Evolutionary conservation across 805 yeast species (phyloP), one percentile per base, ranked within the genome.

Genomic region (Starmerella sp.): DNA sequence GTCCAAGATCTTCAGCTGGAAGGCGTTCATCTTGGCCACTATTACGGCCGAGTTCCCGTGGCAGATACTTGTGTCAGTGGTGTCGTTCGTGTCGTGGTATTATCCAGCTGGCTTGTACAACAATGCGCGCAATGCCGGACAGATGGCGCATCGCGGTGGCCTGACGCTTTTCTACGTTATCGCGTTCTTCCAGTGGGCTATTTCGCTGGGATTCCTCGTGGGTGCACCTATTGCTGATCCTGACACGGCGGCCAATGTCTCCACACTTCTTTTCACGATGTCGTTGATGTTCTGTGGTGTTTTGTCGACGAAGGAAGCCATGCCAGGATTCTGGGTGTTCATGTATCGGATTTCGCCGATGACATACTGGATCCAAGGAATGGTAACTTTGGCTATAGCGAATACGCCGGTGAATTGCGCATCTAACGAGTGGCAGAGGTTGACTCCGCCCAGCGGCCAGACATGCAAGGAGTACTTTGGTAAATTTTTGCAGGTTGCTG

Each of bases 321-420:
- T 85, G 82, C 93, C 95, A 11, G 81, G 86, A 1, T 86, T 86
- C 73, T 86, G 95, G 95, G 80, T 78, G 48, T 86, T 84, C 67
- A 84, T 86, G 89, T 82, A 84, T 77, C 77, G 84, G 61, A 75
- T 74, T 22, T 82, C 86, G 30, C 95, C 76, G 6, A 77, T 77
- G 69, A 84, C 91, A 1, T 86, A 86, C 65, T 78, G 83, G 66
- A 72, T 86, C 56, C 80, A 79, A 59, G 73, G 79, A 52, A 72
- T 83, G 57, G 71, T 81, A 45, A 73, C 71, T 30, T 69, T 66
- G 34, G 73, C 76, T 52, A 70, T 76, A 61, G 82, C 82, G 60
- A 76, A 74, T 39, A 72, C 77, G 58, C 65, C 68, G 38, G 82
- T 85, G 11, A 63, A 56, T 13, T 84, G 90, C 67, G 58, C 69